Base-by-base conservation (phyloP, 495 filamentous ascomycete genomes). In the Hypoxylon perforatum region DNA sequence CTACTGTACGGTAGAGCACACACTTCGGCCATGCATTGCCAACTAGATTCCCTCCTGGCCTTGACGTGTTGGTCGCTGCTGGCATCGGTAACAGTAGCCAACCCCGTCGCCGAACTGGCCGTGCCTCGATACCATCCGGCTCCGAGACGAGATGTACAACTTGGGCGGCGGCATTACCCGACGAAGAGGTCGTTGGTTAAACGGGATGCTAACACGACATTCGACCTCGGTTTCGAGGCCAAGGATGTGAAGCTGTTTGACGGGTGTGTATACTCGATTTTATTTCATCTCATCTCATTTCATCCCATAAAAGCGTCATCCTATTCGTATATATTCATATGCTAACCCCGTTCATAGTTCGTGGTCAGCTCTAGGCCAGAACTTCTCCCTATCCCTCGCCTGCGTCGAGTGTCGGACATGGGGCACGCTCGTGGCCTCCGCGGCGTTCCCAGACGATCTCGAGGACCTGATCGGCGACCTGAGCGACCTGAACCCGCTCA, bases 391-490 rank as follows among this genome's bases (percentile, higher is more conserved):
- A 8, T 49, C 51, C 4, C 15, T 70, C 21, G 25, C 56, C 17
- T 74, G 71, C 25, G 48, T 50, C 44, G 69, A 74, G 1, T 74
- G 71, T 51, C 41, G 25, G 9, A 74, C 69, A 15, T 71, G 15
- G 22, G 71, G 71, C 22, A 50, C 39, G 14, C 61, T 74, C 19
- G 54, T 30, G 1, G 69, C 64, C 10, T 69, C 59, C 9, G 65
- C 65, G 38, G 69, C 54, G 48, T 63, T 74, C 36, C 71, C 71
- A 6, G 56, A 72, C 7, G 57, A 69, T 25, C 42, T 70, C 25
- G 67, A 38, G 12, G 66, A 65, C 9, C 35, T 71, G 14, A 15
- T 74, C 42, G 48, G 41, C 11, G 61, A 65, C 38, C 19, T 71
- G 12, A 49, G 30, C 4, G 68, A 67, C 18, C 21, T 60, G 0